A percentile compares a stretch with the other conserved stretches of the same genome.
These are phyloP conservation scores for Lachnellula arida DNA, from an alignment of 2,329 filamentous ascomycete genomes.

Conservation along the genomic window DNA sequence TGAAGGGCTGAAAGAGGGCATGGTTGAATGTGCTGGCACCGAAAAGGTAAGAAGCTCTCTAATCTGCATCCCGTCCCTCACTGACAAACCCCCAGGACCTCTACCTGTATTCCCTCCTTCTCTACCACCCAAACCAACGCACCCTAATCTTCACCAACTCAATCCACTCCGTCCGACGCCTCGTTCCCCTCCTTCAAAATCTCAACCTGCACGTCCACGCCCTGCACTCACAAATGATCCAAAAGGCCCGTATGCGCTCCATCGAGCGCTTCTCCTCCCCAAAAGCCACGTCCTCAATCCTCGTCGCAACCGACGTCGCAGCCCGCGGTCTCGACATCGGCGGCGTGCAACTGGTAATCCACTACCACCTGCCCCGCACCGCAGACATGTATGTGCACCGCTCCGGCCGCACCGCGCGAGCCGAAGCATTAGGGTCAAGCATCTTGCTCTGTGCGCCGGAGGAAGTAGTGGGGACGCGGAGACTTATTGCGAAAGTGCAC, in stretches of 20 bases:
- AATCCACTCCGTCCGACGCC: conserved; percentile 82
- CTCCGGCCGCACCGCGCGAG: conserved; percentile 89
- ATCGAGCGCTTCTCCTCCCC: conserved; percentile 80
- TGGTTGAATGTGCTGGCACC: conserved; percentile 87
- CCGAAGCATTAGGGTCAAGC: conserved; percentile 69
- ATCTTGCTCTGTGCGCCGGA: conserved; percentile 88
- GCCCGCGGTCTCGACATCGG: conserved; percentile 92
- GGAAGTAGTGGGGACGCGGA: conserved; percentile 78
- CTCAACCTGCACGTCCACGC: conserved; percentile 71
- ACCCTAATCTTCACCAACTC: conserved; percentile 94
- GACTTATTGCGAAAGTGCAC: conserved; percentile 86
- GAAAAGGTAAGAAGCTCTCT: conserved; percentile 63
- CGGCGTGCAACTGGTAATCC: conserved; percentile 80
- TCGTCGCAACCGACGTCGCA: conserved; percentile 90
- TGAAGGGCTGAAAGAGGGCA: conserved; percentile 74
- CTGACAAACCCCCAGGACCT: conserved; percentile 58
- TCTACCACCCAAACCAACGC: conserved; percentile 75
- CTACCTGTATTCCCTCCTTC: conserved; percentile 82
- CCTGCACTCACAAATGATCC: conserved; percentile 89
- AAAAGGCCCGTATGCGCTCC: conserved; percentile 90
- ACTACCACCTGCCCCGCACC: conserved; percentile 90
- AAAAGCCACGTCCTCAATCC: conserved; percentile 54
- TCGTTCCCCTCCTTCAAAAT: conserved; percentile 79
- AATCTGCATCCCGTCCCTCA: conserved; percentile 2
- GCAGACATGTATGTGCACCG: conserved; percentile 95